Base-by-base conservation (phyloP, 371 early-diverging fungal genomes). In the Syncephalastrum contaminatum region DNA sequence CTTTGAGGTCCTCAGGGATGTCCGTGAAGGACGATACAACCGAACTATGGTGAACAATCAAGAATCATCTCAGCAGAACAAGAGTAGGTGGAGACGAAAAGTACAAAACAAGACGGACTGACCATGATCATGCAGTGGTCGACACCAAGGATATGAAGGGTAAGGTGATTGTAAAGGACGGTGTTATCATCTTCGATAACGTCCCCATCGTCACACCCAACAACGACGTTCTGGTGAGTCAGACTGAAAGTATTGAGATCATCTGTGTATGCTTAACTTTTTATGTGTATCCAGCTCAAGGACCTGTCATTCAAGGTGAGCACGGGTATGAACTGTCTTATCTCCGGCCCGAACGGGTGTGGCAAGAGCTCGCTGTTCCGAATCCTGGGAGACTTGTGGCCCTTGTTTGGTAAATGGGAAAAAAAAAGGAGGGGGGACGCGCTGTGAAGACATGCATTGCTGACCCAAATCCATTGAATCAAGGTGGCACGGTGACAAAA, bases 201-300 rank as follows among this genome's bases (percentile, higher is more conserved):
- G 94, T 95, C 3, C 96, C 96, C 6, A 89, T 95, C 54, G 86
- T 94, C 6, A 93, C 95, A 8, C 97, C 97, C 47, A 94, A 92
- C 67, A 93, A 92, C 43, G 96, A 97, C 73, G 69, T 95, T 20
- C 78, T 97, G 70, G 89, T 94, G 58, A 63, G 63, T 44, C 10
- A 3, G 27, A 7, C 36, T 30, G 36, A 30, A 10, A 12, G 36
- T 2, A 30, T 2, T 8, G 7, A 30, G 7, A 30, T 3, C 24
- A 30, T 30, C 36, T 4, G 7, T 12, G 1, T 5, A 12, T 30
- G 12, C 36, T 30, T 10, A 30, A 4, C 2, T 30, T 30, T 30
- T 2, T 30, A 30, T n/a, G 20, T 19, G 50, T 18, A 7, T 43
- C 15, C 56, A 70, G 77, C 56, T 85, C 22, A 84, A 86, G 60